Evolutionary conservation across 2,329 filamentous ascomycete species (phyloP).

Genomic region (Bimuria novae-zelandiae): DNA sequence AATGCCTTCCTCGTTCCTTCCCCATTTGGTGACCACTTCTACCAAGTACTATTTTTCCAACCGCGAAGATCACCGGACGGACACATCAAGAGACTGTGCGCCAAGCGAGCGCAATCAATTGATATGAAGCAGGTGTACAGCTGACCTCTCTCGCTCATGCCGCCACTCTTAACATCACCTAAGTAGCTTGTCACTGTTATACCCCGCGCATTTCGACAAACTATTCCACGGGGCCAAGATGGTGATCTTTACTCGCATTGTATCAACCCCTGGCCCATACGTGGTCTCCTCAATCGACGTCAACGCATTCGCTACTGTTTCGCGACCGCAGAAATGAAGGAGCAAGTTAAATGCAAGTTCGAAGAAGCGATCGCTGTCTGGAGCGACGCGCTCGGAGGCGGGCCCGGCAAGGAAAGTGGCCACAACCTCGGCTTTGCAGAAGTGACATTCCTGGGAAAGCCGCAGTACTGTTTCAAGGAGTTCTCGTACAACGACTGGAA

Average conservation of each 20-base stretch:
- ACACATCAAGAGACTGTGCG: too few species aligned
- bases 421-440: constrained; percentile 4
- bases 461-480: neutral
- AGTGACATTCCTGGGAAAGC: neutral
- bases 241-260: neutral
- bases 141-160: neutral
- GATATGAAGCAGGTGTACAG: too few species aligned
- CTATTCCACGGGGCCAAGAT: neutral
- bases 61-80: too few species aligned
- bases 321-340: neutral
- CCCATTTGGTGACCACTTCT: too few species aligned
- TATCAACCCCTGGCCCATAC: neutral
- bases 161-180: neutral
- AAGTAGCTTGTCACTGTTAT: neutral
- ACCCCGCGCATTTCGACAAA: neutral
- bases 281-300: neutral
- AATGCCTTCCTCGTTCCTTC: too few species aligned
- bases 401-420: neutral
- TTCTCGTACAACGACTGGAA: neutral
- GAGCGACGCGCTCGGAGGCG: neutral
- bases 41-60: too few species aligned
- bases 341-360: neutral
- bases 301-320: constrained; percentile 1
- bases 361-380: neutral
- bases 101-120: too few species aligned